phyloP scores from a whole-genome alignment of 768 basidiomycete species.

The Mycena vitilis region DNA sequence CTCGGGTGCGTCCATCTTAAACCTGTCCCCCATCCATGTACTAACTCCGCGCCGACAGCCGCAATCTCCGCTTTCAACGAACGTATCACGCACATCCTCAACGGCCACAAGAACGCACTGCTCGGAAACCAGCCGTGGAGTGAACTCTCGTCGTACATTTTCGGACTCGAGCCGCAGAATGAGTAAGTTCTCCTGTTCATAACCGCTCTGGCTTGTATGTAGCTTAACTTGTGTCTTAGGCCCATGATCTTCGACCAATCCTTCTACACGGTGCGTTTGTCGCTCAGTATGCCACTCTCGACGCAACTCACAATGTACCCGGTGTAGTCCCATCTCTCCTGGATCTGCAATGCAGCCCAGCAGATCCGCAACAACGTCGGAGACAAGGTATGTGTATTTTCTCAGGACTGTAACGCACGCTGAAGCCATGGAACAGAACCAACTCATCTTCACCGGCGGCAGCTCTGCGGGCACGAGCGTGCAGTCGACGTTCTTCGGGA shows the following conservation, averaged over 20 bases:
- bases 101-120: conserved; percentile 48
- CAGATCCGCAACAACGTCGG: conserved; percentile 42
- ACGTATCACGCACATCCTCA: conserved; percentile 49
- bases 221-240: neutral
- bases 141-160: conserved; percentile 49
- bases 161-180: conserved; percentile 52
- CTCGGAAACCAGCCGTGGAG: conserved; percentile 50
- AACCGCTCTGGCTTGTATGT: neutral
- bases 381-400: conserved; percentile 9
- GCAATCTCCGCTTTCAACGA: conserved; percentile 46
- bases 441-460: conserved; percentile 42
- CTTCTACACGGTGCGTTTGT: conserved; percentile 21
- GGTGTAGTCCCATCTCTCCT: conserved; percentile 26
- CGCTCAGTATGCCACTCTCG: neutral
- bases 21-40: neutral
- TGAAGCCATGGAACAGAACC: conserved; percentile 19
- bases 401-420: neutral
- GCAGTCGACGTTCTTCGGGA: conserved; percentile 39
- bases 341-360: conserved; percentile 39
- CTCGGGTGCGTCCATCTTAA: conserved; percentile 22
- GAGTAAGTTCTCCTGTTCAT: conserved; percentile 36
- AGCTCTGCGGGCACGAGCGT: conserved; percentile 38
- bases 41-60: conserved; percentile 22
- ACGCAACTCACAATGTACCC: neutral
- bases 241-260: conserved; percentile 43